Evolutionary conservation across 2,329 filamentous ascomycete genomes (phyloP).

Genomic region (Pestalotiopsis sp.): DNA sequence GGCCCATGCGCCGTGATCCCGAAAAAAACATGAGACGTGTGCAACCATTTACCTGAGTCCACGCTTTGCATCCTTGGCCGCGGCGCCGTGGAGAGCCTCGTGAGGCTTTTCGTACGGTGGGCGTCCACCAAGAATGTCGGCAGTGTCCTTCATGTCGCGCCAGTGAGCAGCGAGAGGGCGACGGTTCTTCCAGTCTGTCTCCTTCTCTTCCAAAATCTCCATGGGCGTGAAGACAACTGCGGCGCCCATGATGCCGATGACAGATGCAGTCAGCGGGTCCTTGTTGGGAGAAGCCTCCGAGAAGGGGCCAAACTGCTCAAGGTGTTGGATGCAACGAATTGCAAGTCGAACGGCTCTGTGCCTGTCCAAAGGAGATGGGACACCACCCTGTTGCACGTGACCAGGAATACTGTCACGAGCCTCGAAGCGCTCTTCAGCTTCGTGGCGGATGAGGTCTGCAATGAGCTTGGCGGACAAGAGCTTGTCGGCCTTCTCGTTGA

Average conservation of each 20-base stretch:
- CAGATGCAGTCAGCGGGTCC: constrained; percentile 73
- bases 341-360: constrained; percentile 89
- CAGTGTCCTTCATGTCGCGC: constrained; percentile 77
- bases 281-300: constrained; percentile 65
- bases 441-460: constrained; percentile 92
- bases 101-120: constrained; percentile 56
- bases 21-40: neutral
- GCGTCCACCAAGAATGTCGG: constrained; percentile 82
- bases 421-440: constrained; percentile 90
- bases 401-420: constrained; percentile 89
- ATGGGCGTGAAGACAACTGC: constrained; percentile 87
- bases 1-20: constrained; percentile 1
- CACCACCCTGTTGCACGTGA: constrained; percentile 92
- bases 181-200: constrained; percentile 92
- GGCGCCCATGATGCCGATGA: constrained; percentile 92
- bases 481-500: constrained; percentile 90
- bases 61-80: constrained; percentile 65
- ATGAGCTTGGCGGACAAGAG: constrained; percentile 94
- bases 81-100: constrained; percentile 50
- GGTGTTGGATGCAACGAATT: constrained; percentile 90
- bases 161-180: constrained; percentile 86
- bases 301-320: constrained; percentile 75
- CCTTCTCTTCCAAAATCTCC: constrained; percentile 76
- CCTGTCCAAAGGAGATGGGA: constrained; percentile 93
- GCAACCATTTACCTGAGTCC: constrained; percentile 39